These are phyloP conservation scores for Picea mariana DNA, from an alignment of 83 land plant species.

Conservation along the genomic window DNA sequence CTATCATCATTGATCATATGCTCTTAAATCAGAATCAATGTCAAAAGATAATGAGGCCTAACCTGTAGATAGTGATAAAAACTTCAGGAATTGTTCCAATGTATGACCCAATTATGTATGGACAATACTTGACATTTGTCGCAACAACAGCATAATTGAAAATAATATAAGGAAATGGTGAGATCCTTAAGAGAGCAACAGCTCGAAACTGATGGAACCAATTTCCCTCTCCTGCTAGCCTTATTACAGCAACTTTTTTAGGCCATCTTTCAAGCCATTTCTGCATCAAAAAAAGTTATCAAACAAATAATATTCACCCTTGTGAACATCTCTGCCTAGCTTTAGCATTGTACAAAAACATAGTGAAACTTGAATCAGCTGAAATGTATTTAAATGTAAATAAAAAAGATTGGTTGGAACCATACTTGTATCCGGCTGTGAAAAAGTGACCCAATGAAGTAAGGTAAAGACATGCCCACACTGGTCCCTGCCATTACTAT, in stretches of 20 bases:
- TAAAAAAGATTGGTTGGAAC: neutral
- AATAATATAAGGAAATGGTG: conserved; percentile 90
- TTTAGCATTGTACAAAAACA: neutral
- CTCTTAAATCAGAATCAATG: no score
- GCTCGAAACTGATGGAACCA: conserved; percentile 84
- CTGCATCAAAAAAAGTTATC: conserved; percentile 27
- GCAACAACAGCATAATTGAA: conserved; percentile 91
- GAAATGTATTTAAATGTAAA: conserved; percentile 1
- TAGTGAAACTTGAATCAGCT: neutral
- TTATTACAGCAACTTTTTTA: conserved; percentile 70
- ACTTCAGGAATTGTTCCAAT: conserved; percentile 32
- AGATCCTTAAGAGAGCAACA: conserved; percentile 70
- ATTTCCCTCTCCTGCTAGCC: conserved; percentile 84
- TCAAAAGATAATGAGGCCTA: no score
- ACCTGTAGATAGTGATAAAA: no score
- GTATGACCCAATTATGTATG: conserved; percentile 80
- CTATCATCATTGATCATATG: no score
- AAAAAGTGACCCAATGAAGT: conserved; percentile 74
- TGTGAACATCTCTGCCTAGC: neutral
- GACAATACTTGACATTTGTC: conserved; percentile 81
- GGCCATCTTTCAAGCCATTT: conserved; percentile 81
- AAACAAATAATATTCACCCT: neutral
- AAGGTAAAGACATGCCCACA: conserved; percentile 85
- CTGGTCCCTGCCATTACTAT: conserved; percentile 69
- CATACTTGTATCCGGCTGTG: conserved; percentile 71